Evolutionary conservation across 768 basidiomycete species (phyloP), one percentile per base, ranked within the genome.

Genomic region (Lactarius hatsudake): DNA sequence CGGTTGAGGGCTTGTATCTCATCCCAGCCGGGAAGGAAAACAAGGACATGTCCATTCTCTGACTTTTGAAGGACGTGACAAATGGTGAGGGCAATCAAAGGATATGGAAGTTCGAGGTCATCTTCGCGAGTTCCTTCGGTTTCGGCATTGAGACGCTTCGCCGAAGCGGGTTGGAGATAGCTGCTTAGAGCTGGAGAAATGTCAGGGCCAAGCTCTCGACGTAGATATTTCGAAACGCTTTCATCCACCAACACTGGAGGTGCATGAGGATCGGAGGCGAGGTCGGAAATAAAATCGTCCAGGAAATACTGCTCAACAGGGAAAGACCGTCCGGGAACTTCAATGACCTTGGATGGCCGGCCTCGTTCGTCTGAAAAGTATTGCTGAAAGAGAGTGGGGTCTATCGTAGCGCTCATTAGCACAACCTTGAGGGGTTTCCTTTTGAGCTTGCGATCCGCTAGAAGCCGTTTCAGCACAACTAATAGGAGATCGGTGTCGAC

Each of bases 321-420:
- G 81, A 87, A 96, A 9, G 92, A 89, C 45, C 96, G 88, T 59
- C 96, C 96, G n/a, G 94, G 93, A 38, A 97, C 81, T 66, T 93
- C 89, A 43, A 94, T 82, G 18, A 92, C 85, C 23, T 83, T 81
- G 0, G 93, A 90, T 2, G 84, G 87, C 17, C 78, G 74, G 26
- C 86, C 87, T 0, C 77, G 68, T 20, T 83, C 79, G 72, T 90
- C 85, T 9, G 81, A 79, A 80, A 98, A 98, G 79, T 98, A 98
- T 13, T 83, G 79, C 74, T 91, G 89, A 84, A 97, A 98, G 30
- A 96, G 82, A 0, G 84, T 84, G 10, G 95, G 91, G 72, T 97
- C 93, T 74, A 98, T 93, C 54, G 96, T 98, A 10, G 96, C 96
- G 73, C 93, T 96, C 95, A 98, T 97, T 64, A 98, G 84, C 53